A percentile compares a stretch with the other conserved stretches of the same genome.
These are phyloP conservation scores for Boletus insuetus DNA, from an alignment of 768 basidiomycete species.

Conservation along the genomic window DNA sequence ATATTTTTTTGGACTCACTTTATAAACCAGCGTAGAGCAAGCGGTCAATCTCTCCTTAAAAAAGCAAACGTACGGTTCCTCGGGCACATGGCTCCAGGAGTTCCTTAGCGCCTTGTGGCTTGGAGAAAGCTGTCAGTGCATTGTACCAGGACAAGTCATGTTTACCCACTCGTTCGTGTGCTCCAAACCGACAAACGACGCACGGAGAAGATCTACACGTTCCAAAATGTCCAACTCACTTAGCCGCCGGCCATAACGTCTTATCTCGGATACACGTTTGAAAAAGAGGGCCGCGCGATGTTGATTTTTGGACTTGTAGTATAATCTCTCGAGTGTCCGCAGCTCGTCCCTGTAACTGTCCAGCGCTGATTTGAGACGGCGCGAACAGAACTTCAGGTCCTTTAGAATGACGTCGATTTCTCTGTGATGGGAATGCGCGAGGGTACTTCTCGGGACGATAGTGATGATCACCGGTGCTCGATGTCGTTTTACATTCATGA, in stretches of 20 bases:
- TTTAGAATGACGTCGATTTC: constrained; percentile 59
- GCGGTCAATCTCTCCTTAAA: constrained; percentile 36
- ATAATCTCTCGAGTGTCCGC: constrained; percentile 60
- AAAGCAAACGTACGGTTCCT: constrained; percentile 31
- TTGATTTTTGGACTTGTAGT: constrained; percentile 83
- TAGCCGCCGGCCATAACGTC: constrained; percentile 38
- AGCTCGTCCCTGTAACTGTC: constrained; percentile 29
- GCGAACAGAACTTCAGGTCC: constrained; percentile 52
- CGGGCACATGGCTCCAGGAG: constrained; percentile 64
- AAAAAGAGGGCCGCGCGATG: constrained; percentile 52
- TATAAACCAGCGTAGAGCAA: constrained; percentile 41
- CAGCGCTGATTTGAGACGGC: constrained; percentile 48
- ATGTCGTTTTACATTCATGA: constrained; percentile 6
- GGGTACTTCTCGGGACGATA: constrained; percentile 15
- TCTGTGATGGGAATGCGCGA: constrained; percentile 30
- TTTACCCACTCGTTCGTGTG: constrained; percentile 24
- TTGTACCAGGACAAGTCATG: not conserved
- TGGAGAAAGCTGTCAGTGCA: not conserved
- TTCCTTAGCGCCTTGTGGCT: constrained; percentile 55
- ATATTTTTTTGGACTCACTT: constrained; percentile 35
- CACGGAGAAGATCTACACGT: constrained; percentile 25
- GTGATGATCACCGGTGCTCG: constrained; percentile 6
- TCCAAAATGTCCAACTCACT: constrained; percentile 16
- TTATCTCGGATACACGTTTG: constrained; percentile 56
- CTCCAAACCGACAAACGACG: constrained; percentile 29